Base-by-base conservation (phyloP, 495 filamentous ascomycete genomes). In the Stereocaulon alpinum region DNA sequence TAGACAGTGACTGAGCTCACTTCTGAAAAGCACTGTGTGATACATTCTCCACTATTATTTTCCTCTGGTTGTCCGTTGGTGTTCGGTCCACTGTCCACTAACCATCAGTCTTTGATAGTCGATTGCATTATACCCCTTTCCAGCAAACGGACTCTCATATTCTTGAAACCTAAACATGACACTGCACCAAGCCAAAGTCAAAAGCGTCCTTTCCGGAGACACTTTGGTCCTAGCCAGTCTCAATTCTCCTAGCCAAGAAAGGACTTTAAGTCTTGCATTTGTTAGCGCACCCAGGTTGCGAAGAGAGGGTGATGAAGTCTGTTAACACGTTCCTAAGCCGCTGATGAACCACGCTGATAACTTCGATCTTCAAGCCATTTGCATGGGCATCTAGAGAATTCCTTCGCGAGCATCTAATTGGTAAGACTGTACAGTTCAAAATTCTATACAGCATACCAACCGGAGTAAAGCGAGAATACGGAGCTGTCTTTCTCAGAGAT, bases 311-410 rank as follows among this genome's bases (percentile, higher is more conserved):
- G 92, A 97, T 64, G 92, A 97, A 77, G 85, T 87, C 61, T 63
- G 72, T 67, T 63, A 30, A 30, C 10, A 12, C 6, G 14, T 17
- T 30, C 52, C 56, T 54, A 6, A 20, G 6, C 32, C 3, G 18
- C 20, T 37, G 12, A 4, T 20, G 49, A 4, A 30, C 12, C 20
- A 29, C n/a, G 10, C 22, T 17, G 40, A 29, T 58, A n/a, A 58
- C 15, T 61, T 59, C 15, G 20, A 63, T 27, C 57, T 20, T 45
- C 59, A 58, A 87, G 82, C 82, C 86, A 20, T 91, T 83, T 64
- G 91, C 86, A 42, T 97, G 95, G 71, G 85, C 91, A 72, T 95
- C 94, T 45, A 87, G 94, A 56, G 93, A 99, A 68, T 92, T 86
- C 69, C 80, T 97, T 37, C 84, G 94, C 58, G 84, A 86, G 51